Base-by-base conservation (phyloP, 352 stramenopile genomes). In the Pelagophyceae sp. region DNA sequence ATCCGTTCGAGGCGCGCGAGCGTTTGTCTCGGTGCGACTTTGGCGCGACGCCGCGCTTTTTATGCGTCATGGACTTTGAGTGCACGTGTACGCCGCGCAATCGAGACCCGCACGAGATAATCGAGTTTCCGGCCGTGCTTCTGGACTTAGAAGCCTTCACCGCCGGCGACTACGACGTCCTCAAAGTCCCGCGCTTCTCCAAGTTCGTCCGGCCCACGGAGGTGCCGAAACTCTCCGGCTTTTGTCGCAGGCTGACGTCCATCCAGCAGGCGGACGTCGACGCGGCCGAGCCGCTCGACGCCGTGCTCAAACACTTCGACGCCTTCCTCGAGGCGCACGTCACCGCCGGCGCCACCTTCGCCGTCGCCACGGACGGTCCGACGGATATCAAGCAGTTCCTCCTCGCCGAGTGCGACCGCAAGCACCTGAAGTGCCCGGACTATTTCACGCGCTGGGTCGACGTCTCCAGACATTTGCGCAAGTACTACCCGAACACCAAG, bases 1-100 rank as follows among this genome's bases (percentile, higher is more conserved):
- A n/a, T n/a, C n/a, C n/a, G n/a, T n/a, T n/a, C n/a, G n/a, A n/a
- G n/a, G n/a, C n/a, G n/a, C n/a, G n/a, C n/a, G n/a, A n/a, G n/a
- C n/a, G n/a, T n/a, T n/a, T n/a, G n/a, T n/a, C n/a, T n/a, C n/a
- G n/a, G n/a, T n/a, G n/a, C n/a, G n/a, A n/a, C n/a, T n/a, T n/a
- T n/a, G n/a, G n/a, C n/a, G n/a, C n/a, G n/a, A n/a, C n/a, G n/a
- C n/a, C 60, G 64, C 67, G 67, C 15, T 74, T n/a, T 37, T 11
- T 74, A 0, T 11, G 51, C 20, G 67, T 74, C 35, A 37, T 74
- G 17, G 67, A 74, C 37, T 74, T 74, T 37, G 67, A 74, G 67
- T 74, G 67, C 67, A 74, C 67, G 15, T 74, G 67, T 37, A 37
- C 17, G 15, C 23, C 19, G 17, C 61, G 6, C 6, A 51, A 58